Percentiles rank a stretch among this genome's conserved stretches.
These are phyloP conservation scores for Sporopachydermia lactativora DNA, from an alignment of 805 yeast genomes.

Conservation along the genomic window DNA sequence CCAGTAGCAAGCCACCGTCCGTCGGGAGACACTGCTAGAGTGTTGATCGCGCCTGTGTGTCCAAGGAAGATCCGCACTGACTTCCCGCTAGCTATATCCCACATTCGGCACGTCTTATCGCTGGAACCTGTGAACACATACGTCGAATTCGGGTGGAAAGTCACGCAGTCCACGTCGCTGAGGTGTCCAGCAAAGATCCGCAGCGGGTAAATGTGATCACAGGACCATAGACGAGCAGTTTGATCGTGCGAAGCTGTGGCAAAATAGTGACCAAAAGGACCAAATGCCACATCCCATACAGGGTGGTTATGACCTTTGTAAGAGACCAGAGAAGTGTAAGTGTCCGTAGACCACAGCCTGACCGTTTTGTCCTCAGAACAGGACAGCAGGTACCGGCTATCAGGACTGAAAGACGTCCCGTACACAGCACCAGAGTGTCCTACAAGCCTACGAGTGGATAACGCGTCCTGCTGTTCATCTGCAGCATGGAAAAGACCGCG, in stretches of 20 bases:
- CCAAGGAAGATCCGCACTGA: slow-evolving; percentile 88
- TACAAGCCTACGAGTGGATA: slow-evolving; percentile 36
- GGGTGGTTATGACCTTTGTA: slow-evolving; percentile 96
- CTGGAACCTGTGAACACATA: slow-evolving; percentile 91
- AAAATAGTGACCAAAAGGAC: slow-evolving; percentile 94
- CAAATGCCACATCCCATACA: slow-evolving; percentile 91
- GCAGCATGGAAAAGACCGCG: slow-evolving; percentile 17
- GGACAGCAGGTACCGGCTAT: slow-evolving; percentile 64
- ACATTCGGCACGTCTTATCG: slow-evolving; percentile 93
- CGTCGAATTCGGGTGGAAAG: slow-evolving; percentile 92
- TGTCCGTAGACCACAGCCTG: slow-evolving; percentile 87
- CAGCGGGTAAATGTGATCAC: slow-evolving; percentile 93
- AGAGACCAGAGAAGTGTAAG: slow-evolving; percentile 78
- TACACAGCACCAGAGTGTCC: slow-evolving; percentile 96
- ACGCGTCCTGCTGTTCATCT: slow-evolving; percentile 15
- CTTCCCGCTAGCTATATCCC: slow-evolving; percentile 87
- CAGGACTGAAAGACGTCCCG: slow-evolving; percentile 84
- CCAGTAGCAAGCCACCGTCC: slow-evolving; percentile 95
- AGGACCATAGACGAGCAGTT: slow-evolving; percentile 95
- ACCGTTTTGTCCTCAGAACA: slow-evolving; percentile 88
- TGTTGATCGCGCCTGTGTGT: slow-evolving; percentile 77
- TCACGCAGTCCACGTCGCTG: slow-evolving; percentile 89
- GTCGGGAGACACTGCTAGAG: slow-evolving; percentile 86
- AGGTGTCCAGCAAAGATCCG: slow-evolving; percentile 95
- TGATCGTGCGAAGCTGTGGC: slow-evolving; percentile 98